phyloP scores from a whole-genome alignment of 2,329 filamentous ascomycete species.

The Metarhizium guizhouense region DNA sequence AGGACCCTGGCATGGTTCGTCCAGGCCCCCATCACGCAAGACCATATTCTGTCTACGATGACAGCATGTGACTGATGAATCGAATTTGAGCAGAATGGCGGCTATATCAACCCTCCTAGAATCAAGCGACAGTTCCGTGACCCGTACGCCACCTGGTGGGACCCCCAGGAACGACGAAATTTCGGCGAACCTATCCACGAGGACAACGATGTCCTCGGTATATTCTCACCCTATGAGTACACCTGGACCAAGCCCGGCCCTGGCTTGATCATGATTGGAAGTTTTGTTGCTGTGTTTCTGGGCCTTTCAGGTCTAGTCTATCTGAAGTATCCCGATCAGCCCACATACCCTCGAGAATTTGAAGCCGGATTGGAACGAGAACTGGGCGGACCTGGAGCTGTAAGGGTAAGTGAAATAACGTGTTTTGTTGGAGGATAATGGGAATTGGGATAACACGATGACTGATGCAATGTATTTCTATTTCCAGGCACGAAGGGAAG shows the following conservation, averaged over 20 bases:
- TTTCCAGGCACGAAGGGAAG: constrained; percentile 42
- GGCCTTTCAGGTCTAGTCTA: constrained; percentile 60
- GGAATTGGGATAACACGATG: constrained; percentile 13
- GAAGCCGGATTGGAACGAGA: constrained; percentile 66
- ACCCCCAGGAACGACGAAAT: constrained; percentile 94
- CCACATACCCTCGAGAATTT: constrained; percentile 60
- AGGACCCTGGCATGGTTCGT: constrained; percentile 60
- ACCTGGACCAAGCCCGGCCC: constrained; percentile 68
- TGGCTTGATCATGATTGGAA: constrained; percentile 57
- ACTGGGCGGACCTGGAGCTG: constrained; percentile 59
- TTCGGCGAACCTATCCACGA: constrained; percentile 95
- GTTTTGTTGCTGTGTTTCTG: constrained; percentile 56
- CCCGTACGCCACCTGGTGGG: constrained; percentile 91
- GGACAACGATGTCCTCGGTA: constrained; percentile 85
- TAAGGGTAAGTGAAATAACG: constrained; percentile 45
- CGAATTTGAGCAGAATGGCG: constrained; percentile 57
- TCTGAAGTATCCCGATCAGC: constrained; percentile 62
- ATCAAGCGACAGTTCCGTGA: constrained; percentile 90
- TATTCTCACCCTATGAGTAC: constrained; percentile 85
- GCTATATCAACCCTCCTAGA: constrained; percentile 68
- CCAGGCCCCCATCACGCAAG: neutral
- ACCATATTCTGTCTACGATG: neutral
- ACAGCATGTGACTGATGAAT: constrained; percentile 12
- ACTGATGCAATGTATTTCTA: neutral
- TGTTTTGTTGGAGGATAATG: neutral